A percentile compares a stretch with the other conserved stretches of the same genome.
phyloP scores from a whole-genome alignment of 2,329 filamentous ascomycete species.

The Ilyonectria sp. region DNA sequence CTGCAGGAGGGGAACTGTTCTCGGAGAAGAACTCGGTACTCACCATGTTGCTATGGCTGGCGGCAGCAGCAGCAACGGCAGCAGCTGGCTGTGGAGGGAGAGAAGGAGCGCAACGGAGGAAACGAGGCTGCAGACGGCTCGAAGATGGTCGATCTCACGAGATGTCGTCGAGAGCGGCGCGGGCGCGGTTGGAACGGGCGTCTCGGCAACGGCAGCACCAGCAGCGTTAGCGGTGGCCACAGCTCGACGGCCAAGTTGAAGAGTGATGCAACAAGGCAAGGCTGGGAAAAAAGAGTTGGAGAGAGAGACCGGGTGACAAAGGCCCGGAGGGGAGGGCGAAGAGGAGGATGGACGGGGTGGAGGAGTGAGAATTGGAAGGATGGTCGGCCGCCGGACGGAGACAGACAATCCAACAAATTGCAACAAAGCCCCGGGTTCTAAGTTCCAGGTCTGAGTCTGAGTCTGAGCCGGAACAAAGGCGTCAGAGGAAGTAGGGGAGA shows the following conservation, averaged over 20 bases:
- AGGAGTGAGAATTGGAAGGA: slow-evolving; percentile 24
- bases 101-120: slow-evolving; percentile 9
- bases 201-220: slow-evolving; percentile 31
- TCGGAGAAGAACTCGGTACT: slow-evolving; percentile 16
- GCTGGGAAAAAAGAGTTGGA: slow-evolving; percentile 15
- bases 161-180: slow-evolving; percentile 26
- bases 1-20: neutral
- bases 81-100: slow-evolving; percentile 19
- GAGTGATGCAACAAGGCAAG: slow-evolving; percentile 18
- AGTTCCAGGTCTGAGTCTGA: slow-evolving; percentile 10
- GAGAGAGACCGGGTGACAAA: neutral
- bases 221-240: slow-evolving; percentile 15
- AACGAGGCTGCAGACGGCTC: slow-evolving; percentile 1
- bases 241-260: slow-evolving; percentile 27
- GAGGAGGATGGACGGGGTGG: slow-evolving; percentile 16
- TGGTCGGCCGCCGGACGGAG: slow-evolving; percentile 21
- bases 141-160: slow-evolving; percentile 25
- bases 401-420: slow-evolving; percentile 17
- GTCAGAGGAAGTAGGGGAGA: slow-evolving; percentile 12
- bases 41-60: slow-evolving; percentile 44
- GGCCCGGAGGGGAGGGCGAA: slow-evolving; percentile 20
- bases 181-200: slow-evolving; percentile 19
- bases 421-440: slow-evolving; percentile 8
- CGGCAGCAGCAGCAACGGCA: slow-evolving; percentile 31
- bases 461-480: slow-evolving; percentile 23